phyloP scores from a whole-genome alignment of 1,139 yeast species.

The Candida sp. region DNA sequence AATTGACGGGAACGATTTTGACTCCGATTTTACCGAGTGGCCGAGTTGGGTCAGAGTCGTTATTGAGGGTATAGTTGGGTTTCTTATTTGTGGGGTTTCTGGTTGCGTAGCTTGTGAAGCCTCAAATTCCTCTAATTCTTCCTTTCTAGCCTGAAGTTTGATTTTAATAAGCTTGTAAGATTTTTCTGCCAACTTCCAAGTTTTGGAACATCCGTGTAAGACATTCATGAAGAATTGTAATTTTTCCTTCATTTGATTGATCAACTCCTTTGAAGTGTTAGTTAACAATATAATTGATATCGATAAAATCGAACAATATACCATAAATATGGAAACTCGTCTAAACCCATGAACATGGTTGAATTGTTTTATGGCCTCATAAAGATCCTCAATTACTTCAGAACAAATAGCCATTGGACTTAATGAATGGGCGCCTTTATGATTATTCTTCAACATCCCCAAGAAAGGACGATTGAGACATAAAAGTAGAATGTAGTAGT shows the following conservation, averaged over 20 bases:
- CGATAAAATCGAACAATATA: slow-evolving; percentile 46
- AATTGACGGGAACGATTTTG: background rate
- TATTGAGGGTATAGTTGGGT: slow-evolving; percentile 1
- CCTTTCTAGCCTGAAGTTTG: slow-evolving; percentile 23
- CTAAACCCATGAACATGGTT: slow-evolving; percentile 37
- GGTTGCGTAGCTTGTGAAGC: background rate
- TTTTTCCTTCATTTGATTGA: slow-evolving; percentile 21
- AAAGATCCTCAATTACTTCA: slow-evolving; percentile 41
- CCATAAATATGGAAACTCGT: slow-evolving; percentile 44
- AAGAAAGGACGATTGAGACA: slow-evolving; percentile 62
- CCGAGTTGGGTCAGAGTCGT: background rate
- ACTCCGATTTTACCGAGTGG: background rate
- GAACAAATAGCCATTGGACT: slow-evolving; percentile 33
- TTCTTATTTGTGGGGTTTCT: background rate
- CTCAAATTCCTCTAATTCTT: slow-evolving; percentile 5
- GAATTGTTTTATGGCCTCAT: slow-evolving; percentile 34
- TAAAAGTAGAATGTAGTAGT: slow-evolving; percentile 53
- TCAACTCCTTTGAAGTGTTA: slow-evolving; percentile 23
- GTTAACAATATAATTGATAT: slow-evolving; percentile 43
- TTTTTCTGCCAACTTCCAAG: slow-evolving; percentile 50
- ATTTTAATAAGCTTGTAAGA: slow-evolving; percentile 39
- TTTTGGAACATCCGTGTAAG: slow-evolving; percentile 35
- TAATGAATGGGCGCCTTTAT: slow-evolving; percentile 12
- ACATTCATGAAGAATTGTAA: slow-evolving; percentile 35
- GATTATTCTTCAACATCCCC: slow-evolving; percentile 17